phyloP scores from a whole-genome alignment of 306 rosid genomes.

The Trifolium dubium region DNA sequence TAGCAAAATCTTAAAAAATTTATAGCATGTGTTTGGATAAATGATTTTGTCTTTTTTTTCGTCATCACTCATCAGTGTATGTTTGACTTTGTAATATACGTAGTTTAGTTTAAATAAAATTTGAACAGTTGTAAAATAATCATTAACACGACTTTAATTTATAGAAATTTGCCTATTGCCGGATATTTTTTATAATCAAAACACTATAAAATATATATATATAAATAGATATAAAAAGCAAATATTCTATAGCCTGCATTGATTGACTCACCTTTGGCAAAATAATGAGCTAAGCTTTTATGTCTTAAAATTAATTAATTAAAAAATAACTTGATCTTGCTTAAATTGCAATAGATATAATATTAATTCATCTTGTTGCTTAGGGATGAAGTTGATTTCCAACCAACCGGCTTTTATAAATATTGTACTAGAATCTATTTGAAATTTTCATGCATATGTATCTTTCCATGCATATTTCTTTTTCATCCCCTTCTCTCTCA shows the following conservation, averaged over 20 bases:
- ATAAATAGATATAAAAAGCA: background rate
- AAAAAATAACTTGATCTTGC: constrained; percentile 13
- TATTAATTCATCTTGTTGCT: background rate
- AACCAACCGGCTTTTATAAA: constrained; percentile 3
- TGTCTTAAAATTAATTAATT: constrained; percentile 18
- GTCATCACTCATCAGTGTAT: no score
- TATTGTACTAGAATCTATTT: background rate
- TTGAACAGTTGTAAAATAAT: no score
- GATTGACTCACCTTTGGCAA: background rate
- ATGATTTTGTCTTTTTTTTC: no score
- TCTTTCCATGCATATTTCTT: background rate
- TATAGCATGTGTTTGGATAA: background rate
- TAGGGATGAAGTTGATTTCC: background rate
- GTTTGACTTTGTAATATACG: no score
- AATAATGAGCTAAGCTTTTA: background rate
- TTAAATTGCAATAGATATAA: background rate
- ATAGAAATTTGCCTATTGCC: no score
- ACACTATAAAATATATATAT: background rate
- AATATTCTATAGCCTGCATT: background rate
- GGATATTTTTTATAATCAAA: background rate
- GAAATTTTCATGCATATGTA: background rate
- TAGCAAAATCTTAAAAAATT: background rate
- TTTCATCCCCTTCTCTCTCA: background rate
- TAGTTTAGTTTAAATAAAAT: no score
- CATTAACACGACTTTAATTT: no score